Evolutionary conservation across 192 early-diverging fungal genomes (phyloP), one percentile per base, ranked within the genome.

Genomic region (Dimargaris cristalligena): DNA sequence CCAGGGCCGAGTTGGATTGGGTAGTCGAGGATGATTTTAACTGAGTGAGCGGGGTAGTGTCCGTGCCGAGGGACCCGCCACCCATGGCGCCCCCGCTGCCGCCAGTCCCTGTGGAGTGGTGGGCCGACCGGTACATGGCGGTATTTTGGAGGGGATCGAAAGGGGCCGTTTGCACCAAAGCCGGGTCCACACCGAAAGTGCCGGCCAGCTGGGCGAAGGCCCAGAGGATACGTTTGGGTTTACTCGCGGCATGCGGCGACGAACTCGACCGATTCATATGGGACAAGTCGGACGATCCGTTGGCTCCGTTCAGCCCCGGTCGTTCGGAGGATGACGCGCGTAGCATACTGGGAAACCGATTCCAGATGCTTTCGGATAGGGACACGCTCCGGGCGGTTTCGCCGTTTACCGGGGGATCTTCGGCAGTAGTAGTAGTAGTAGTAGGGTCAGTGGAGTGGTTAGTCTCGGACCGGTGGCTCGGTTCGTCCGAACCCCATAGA

Each of bases 241-340:
- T 11, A 16, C 13, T 13, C 11, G 54, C 54, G 31, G 54, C 54
- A 16, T 29, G 54, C 4, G 54, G 54, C 0, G 31, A 29, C 16
- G 54, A 56, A 10, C 16, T n/a, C 31, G 54, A 29, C 18, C 54
- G 54, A 33, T 20, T 34, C 54, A 56, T 56, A 10, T 16, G 16
- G 16, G 54, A 29, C 6, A 29, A 13, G 3, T 34, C 16, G 30
- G 54, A 9, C 18, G 34, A 4, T 28, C 16, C 16, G 54, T 29
- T n/a, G n/a, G n/a, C n/a, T n/a, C n/a, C n/a, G n/a, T n/a, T n/a
- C n/a, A n/a, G n/a, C n/a, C 51, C 23, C 13, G 54, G 4, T 34
- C 54, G 30, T 29, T 56, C 54, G 16, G 54, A 56, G 16, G 54
- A 56, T 34, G 54, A 20, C 20, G 54, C 54, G 32, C 54, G 54